phyloP scores from a whole-genome alignment of 108 stramenopile genomes.

The Phaeodactylum tricornutum region DNA sequence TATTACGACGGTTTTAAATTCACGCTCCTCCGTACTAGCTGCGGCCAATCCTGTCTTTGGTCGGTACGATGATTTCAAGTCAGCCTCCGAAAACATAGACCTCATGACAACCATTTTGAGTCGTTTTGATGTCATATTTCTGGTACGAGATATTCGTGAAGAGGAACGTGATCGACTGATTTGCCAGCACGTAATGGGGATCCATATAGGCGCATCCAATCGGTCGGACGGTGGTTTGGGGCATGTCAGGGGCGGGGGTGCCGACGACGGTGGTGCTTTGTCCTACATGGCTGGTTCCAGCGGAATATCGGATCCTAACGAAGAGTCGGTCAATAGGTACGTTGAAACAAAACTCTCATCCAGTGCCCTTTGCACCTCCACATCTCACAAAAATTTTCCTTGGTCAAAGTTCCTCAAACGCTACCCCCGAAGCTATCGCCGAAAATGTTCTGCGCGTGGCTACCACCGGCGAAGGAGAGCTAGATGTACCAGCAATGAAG shows the following conservation, averaged over 20 bases:
- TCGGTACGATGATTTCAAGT: slow-evolving; percentile 94
- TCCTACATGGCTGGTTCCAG: too few relatives aligned
- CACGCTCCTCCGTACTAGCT: slow-evolving; percentile 84
- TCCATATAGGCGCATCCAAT: slow-evolving; percentile 73
- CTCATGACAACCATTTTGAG: slow-evolving; percentile 96
- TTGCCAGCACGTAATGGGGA: slow-evolving; percentile 95
- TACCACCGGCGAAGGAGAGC: slow-evolving; percentile 69
- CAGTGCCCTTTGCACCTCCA: neutral
- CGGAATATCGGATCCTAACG: too few relatives aligned
- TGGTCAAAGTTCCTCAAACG: neutral
- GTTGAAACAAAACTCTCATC: too few relatives aligned
- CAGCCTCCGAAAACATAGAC: slow-evolving; percentile 96
- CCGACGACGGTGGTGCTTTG: too few relatives aligned
- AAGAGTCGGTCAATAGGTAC: too few relatives aligned
- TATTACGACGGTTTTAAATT: slow-evolving; percentile 97
- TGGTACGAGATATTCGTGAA: slow-evolving; percentile 95
- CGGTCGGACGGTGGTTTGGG: slow-evolving; percentile 11
- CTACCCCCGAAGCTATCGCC: slow-evolving; percentile 64
- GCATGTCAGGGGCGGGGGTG: too few relatives aligned
- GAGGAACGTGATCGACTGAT: slow-evolving; percentile 93
- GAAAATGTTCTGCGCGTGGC: slow-evolving; percentile 79
- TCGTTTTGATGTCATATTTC: slow-evolving; percentile 97
- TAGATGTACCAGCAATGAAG: slow-evolving; percentile 92
- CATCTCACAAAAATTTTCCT: neutral
- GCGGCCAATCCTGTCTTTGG: slow-evolving; percentile 99